Percentiles rank a stretch among this genome's conserved stretches.
These are phyloP conservation scores for Trypanosoma melophagium DNA, from an alignment of 208 protist genomes.

Conservation along the genomic window DNA sequence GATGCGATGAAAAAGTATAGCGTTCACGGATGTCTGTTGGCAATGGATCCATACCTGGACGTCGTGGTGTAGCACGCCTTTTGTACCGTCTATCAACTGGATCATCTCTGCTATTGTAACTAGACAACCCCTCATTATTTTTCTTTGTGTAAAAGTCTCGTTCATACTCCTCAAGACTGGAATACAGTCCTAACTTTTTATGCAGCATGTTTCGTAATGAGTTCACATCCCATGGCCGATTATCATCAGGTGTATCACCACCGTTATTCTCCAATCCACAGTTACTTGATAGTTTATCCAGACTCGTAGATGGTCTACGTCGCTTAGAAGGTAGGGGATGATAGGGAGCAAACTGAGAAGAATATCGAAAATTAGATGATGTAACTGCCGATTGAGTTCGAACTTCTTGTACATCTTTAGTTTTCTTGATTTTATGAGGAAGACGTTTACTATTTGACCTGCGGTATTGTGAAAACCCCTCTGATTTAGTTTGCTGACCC, in stretches of 20 bases:
- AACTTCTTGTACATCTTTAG: background rate
- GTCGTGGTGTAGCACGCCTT: background rate
- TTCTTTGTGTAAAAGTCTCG: conserved; percentile 1
- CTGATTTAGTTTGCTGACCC: too few species aligned
- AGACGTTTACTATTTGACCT: background rate
- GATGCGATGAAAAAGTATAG: background rate
- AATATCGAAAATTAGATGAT: background rate
- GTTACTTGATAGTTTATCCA: background rate
- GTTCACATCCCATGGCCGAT: conserved; percentile 27
- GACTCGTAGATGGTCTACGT: background rate
- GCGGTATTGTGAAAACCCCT: background rate
- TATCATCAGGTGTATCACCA: background rate
- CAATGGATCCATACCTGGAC: conserved; percentile 2
- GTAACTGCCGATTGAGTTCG: background rate
- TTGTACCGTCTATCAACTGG: background rate
- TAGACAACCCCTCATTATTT: background rate
- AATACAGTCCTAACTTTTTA: conserved; percentile 23
- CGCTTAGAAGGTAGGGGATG: background rate
- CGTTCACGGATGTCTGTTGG: background rate
- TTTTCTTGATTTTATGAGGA: background rate
- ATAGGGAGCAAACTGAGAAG: background rate
- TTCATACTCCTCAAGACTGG: background rate
- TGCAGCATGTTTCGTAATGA: conserved; percentile 21
- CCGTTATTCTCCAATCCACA: background rate
- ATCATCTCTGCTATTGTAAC: background rate